Base-by-base conservation (phyloP, 2,329 filamentous ascomycete species). In the Dryadomyces sulphureus region DNA sequence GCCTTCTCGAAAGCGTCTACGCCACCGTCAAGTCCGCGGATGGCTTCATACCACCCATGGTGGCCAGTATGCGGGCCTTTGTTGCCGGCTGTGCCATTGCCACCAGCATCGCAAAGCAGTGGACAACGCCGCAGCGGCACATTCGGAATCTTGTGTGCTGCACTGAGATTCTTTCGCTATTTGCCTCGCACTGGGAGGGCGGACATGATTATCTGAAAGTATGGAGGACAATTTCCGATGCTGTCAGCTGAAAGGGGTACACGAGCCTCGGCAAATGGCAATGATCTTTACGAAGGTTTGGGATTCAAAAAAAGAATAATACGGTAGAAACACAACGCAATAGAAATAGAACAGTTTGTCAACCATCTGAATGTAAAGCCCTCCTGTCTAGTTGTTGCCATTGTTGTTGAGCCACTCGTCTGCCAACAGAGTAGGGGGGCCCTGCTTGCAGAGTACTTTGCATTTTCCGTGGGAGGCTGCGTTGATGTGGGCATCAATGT, bases 181-280 rank as follows among this genome's bases (percentile, higher is more conserved):
- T 34, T 27, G 38, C 44, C 2, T 30, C 44, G 19, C 44, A 41
- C n/a, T 46, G 44, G 44, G 32, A 46, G n/a, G 44, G 44, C 27
- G 44, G 44, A 8, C 44, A 41, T 16, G 36, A n/a, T 21, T 46
- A 46, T 14, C 16, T 46, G 38, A 21, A 35, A 7, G 44, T 46
- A 3, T 46, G 44, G 44, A 21, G 44, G 38, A 30, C 21, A 16
- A 46, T 46, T 5, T 24, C 35, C 9, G 34, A 30, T 11, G 34
- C 17, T 7, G 32, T 45, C 20, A 38, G 40, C 7, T 38, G 9
- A 38, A 21, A 38, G 17, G 12, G 17, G 5, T 11, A 38, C 11
- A 20, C 20, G 12, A 6, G 17, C 9, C 20, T 17, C 2, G 36
- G 11, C 11, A 32, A 4, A 32, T 32, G 7, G 27, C 4, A 32